Percentiles rank a stretch among this genome's conserved stretches.
These are phyloP conservation scores for Talaromyces sp. DNA, from an alignment of 2,329 filamentous ascomycete species.

Conservation along the genomic window DNA sequence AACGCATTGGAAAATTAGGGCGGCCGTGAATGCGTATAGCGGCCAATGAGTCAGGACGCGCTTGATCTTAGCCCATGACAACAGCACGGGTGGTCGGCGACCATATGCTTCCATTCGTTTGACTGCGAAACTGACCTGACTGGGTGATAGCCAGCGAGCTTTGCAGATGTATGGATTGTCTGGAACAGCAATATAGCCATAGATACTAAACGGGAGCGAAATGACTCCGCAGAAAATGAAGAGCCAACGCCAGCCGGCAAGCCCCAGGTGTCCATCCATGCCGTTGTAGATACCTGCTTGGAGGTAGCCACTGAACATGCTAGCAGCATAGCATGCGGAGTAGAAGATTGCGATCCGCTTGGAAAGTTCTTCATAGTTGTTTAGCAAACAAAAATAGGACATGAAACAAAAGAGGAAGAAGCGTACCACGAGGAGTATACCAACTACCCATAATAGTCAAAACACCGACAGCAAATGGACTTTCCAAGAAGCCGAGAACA, in stretches of 20 bases:
- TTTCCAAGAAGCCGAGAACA: conserved; percentile 18
- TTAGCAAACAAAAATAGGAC: background rate
- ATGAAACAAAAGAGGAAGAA: background rate
- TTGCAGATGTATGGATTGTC: conserved; percentile 30
- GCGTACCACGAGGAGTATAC: conserved; percentile 12
- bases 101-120: conserved; percentile 13
- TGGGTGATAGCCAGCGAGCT: conserved; percentile 15
- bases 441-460: conserved; percentile 19
- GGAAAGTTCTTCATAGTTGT: conserved; percentile 15
- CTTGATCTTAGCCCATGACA: conserved; percentile 16
- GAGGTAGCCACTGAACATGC: conserved; percentile 21
- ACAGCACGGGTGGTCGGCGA: conserved; percentile 9
- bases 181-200: conserved; percentile 26
- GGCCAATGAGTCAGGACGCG: conserved; percentile 16
- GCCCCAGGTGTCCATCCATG: conserved; percentile 14
- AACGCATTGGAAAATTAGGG: conserved; percentile 17
- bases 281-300: conserved; percentile 18
- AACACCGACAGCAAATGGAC: conserved; percentile 18
- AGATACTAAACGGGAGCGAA: conserved; percentile 22
- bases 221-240: conserved; percentile 29
- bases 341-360: conserved; percentile 22
- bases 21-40: conserved; percentile 15
- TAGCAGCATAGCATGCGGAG: conserved; percentile 16
- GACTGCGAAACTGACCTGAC: conserved; percentile 5
- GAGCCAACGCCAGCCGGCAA: conserved; percentile 26